These are phyloP conservation scores for Pestalotiopsis sp. DNA, from an alignment of 2,329 filamentous ascomycete genomes.

Conservation along the genomic window DNA sequence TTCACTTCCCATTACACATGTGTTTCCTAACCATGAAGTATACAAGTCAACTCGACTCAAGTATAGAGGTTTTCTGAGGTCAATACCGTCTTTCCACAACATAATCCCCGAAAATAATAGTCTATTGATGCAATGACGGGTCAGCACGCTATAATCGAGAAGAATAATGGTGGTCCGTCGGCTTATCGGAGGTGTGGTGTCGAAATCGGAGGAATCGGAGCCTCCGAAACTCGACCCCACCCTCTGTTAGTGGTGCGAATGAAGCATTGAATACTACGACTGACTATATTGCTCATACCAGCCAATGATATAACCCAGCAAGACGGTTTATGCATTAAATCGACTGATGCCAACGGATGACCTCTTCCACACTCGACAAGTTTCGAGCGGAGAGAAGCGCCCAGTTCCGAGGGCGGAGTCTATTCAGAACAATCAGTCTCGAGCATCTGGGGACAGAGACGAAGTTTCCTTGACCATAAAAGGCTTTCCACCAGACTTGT, in stretches of 20 bases:
- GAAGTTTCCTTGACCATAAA: not conserved
- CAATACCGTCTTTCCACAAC: too few species aligned
- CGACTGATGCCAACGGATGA: not conserved
- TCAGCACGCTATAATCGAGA: not conserved
- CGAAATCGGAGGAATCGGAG: not conserved
- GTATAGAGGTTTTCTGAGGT: too few species aligned
- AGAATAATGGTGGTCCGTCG: not conserved
- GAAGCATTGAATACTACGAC: not conserved
- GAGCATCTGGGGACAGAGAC: not conserved
- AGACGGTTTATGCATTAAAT: not conserved
- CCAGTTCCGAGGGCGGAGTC: not conserved
- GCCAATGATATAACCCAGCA: not conserved
- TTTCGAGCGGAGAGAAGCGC: not conserved
- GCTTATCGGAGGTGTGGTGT: not conserved
- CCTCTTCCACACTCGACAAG: not conserved
- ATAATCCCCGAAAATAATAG: too few species aligned
- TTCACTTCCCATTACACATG: not conserved
- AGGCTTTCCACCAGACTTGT: not conserved
- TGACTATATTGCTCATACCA: not conserved
- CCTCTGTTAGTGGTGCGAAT: not conserved
- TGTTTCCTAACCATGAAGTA: too few species aligned
- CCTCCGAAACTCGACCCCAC: constrained; percentile 1
- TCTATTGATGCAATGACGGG: not conserved
- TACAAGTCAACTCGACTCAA: too few species aligned
- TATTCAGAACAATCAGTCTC: not conserved